These are phyloP conservation scores for Laguncularia racemosa DNA, from an alignment of 345 rosid genomes.

Conservation along the genomic window DNA sequence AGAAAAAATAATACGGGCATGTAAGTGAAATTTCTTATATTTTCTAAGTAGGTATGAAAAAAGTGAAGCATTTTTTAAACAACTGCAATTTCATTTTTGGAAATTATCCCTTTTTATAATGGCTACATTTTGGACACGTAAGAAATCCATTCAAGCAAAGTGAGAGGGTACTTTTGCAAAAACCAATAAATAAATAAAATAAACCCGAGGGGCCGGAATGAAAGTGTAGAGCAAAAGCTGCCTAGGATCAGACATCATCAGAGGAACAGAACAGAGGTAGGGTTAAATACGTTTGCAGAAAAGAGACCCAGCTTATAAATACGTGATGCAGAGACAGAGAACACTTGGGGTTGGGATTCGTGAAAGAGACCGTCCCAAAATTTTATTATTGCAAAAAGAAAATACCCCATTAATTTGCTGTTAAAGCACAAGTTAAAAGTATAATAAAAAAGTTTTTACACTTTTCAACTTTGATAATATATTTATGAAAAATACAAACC, in stretches of 20 bases:
- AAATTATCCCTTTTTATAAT: no score
- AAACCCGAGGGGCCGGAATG: neutral
- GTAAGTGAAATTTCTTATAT: no score
- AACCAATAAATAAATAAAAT: neutral
- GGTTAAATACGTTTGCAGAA: constrained; percentile 6
- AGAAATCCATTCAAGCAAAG: neutral
- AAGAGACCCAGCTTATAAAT: neutral
- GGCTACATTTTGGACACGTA: no score
- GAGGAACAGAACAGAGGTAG: constrained; percentile 3
- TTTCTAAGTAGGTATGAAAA: no score
- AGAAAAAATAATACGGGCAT: no score
- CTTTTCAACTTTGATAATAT: no score
- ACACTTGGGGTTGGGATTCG: constrained; percentile 19
- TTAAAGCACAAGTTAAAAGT: no score
- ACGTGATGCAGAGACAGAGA: no score
- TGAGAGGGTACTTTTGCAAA: neutral
- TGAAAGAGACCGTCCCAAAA: constrained; percentile 6
- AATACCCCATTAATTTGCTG: neutral
- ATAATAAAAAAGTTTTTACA: no score
- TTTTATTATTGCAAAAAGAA: neutral
- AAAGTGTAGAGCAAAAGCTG: constrained; percentile 2
- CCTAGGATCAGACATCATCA: constrained; percentile 1
- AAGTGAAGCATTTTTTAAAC: no score
- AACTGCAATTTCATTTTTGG: no score
- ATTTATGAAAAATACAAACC: no score